A percentile compares a stretch with the other conserved stretches of the same genome.
Evolutionary conservation across 768 basidiomycete species (phyloP).

Genomic region (Boletus tylopilopsis): DNA sequence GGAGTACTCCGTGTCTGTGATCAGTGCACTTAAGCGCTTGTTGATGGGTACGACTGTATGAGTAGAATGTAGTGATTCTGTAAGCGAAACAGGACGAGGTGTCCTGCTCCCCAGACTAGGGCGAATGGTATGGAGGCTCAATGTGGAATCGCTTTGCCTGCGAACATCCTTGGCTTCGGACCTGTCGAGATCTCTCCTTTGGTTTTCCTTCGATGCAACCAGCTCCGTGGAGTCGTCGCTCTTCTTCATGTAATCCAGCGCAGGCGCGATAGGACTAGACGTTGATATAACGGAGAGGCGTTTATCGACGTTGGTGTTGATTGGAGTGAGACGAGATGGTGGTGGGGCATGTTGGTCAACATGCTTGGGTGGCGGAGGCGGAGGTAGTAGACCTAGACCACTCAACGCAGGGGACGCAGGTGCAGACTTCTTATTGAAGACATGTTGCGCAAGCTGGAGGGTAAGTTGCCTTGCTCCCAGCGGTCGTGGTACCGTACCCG

Average conservation of each 20-base stretch:
- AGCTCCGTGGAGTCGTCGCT: slow-evolving; percentile 33
- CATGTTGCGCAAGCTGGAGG: slow-evolving; percentile 44
- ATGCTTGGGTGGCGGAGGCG: slow-evolving; percentile 41
- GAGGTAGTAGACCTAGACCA: slow-evolving; percentile 27
- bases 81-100: slow-evolving; percentile 73
- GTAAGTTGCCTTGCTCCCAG: slow-evolving; percentile 34
- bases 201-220: slow-evolving; percentile 20
- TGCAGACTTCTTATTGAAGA: slow-evolving; percentile 39
- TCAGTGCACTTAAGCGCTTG: slow-evolving; percentile 64
- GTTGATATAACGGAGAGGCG: slow-evolving; percentile 50
- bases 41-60: slow-evolving; percentile 66
- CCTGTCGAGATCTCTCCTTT: slow-evolving; percentile 31
- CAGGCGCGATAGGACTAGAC: slow-evolving; percentile 54
- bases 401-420: slow-evolving; percentile 33
- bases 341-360: slow-evolving; percentile 13
- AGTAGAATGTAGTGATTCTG: slow-evolving; percentile 71
- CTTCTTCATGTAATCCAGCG: slow-evolving; percentile 50
- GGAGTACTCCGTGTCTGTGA: slow-evolving; percentile 63
- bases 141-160: slow-evolving; percentile 82
- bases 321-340: slow-evolving; percentile 22
- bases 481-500: slow-evolving; percentile 18
- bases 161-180: slow-evolving; percentile 61
- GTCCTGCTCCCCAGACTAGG: slow-evolving; percentile 47
- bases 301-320: slow-evolving; percentile 31
- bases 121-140: slow-evolving; percentile 70